These are phyloP conservation scores for Xylariaceae sp. DNA, from an alignment of 2,329 filamentous ascomycete genomes.

Conservation along the genomic window DNA sequence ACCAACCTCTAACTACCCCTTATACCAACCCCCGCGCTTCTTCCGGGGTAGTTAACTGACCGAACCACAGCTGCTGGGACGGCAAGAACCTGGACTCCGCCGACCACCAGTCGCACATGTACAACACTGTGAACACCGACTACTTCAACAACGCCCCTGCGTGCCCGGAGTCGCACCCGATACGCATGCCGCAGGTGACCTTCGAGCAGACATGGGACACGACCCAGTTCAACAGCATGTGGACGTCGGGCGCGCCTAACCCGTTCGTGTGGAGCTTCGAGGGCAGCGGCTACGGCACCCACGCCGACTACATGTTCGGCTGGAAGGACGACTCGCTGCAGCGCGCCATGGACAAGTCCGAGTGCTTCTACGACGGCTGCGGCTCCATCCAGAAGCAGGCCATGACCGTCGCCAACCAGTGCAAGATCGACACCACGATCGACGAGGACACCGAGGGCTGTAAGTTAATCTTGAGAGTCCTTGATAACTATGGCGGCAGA, in stretches of 20 bases:
- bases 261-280: conserved; percentile 40
- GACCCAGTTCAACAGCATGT: conserved; percentile 43
- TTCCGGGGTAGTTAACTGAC: too few species aligned
- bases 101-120: conserved; percentile 28
- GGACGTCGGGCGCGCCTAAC: conserved; percentile 39
- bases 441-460: conserved; percentile 38
- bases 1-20: too few species aligned
- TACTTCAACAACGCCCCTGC: conserved; percentile 25
- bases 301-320: conserved; percentile 24
- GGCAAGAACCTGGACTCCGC: conserved; percentile 45
- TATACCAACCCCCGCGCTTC: too few species aligned
- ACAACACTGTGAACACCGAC: conserved; percentile 33
- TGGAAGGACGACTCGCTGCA: conserved; percentile 38
- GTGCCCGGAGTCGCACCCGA: conserved; percentile 42
- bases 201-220: conserved; percentile 52
- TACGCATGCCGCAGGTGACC: conserved; percentile 45
- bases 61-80: conserved; percentile 38
- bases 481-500: background rate
- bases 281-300: conserved; percentile 39
- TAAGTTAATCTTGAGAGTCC: conserved; percentile 30
- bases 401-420: conserved; percentile 37
- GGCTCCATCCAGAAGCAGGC: conserved; percentile 38
- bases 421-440: conserved; percentile 35
- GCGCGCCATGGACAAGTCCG: conserved; percentile 42
- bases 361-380: conserved; percentile 45